Evolutionary conservation across 2,329 filamentous ascomycete genomes (phyloP).

Genomic region (Chrysoporthe austroafricana): DNA sequence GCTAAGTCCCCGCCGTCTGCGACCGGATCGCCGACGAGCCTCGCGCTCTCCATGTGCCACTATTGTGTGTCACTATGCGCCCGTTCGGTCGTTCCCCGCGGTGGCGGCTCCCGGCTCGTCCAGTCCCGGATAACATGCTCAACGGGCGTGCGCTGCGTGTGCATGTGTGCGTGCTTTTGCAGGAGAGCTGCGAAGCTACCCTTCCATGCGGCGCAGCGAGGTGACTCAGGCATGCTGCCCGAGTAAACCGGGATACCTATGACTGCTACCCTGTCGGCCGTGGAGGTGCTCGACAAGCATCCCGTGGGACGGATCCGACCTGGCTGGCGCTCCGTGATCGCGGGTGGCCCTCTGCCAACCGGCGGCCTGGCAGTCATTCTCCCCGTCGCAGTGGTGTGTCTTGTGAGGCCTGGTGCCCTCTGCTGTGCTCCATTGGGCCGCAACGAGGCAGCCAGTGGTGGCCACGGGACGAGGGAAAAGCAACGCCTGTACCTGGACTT

Average conservation of each 20-base stretch:
- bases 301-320: not conserved
- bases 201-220: conserved; percentile 11
- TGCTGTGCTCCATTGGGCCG: not conserved
- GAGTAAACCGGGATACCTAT: conserved; percentile 2
- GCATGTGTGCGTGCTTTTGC: not conserved
- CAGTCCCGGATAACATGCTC: not conserved
- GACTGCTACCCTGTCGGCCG: conserved; percentile 1
- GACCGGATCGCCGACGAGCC: not conserved
- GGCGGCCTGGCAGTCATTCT: not conserved
- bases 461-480: not conserved
- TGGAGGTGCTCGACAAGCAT: not conserved
- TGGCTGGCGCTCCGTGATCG: not conserved
- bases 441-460: not conserved
- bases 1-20: not conserved
- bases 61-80: conserved; percentile 5
- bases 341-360: not conserved
- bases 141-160: not conserved
- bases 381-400: not conserved
- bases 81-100: not conserved
- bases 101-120: conserved; percentile 1
- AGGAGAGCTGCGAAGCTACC: conserved; percentile 9
- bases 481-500: not conserved
- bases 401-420: not conserved
- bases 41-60: not conserved
- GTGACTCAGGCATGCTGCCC: not conserved